Evolutionary conservation across 441 rosid genomes (phyloP), one percentile per base, ranked within the genome.

Genomic region (Bocquillonia castaneifolia): DNA sequence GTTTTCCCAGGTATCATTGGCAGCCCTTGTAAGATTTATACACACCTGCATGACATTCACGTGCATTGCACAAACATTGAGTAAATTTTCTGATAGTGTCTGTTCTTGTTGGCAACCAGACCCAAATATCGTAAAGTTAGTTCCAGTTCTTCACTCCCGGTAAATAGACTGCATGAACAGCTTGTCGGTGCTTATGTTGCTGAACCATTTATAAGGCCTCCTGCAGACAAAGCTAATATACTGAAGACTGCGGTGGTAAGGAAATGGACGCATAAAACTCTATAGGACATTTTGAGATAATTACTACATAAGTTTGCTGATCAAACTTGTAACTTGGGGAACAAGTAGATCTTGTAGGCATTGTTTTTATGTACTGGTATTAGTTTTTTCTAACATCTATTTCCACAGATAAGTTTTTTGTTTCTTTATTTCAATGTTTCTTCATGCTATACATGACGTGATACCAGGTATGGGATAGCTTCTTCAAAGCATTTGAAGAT

Each of bases 401-500:
- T 52, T 52, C 15, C 15, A 31, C 57, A n/a, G 6, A 36, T 39
- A 18, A n/a, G 32, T n/a, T 23, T 36, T 64, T 10, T 47, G 15
- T 51, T 65, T 23, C 22, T 52, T 23, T 15, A 14, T 29, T 40
- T 51, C 36, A 31, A n/a, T 51, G 42, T 47, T 48, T 20, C 34
- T 34, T 22, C 14, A 22, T 50, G 48, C 37, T 53, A 17, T 13
- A 3, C 10, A 5, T 17, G 2, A 18, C 39, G 37, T 50, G 72
- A n/a, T 36, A 6, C 14, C 66, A 69, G 72, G 39, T 69, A 60
- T 60, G 72, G 72, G 72, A 69, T 51, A 51, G 66, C 51, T 69
- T 69, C 67, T 69, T 69, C 55, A 69, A 61, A 51, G n/a, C 66
- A 51, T 69, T 60, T 60, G 72, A 60, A 69, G 72, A 69, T 34